Evolutionary conservation across 2,329 filamentous ascomycete genomes (phyloP), one percentile per base, ranked within the genome.

Genomic region (Aspergillus fructus): DNA sequence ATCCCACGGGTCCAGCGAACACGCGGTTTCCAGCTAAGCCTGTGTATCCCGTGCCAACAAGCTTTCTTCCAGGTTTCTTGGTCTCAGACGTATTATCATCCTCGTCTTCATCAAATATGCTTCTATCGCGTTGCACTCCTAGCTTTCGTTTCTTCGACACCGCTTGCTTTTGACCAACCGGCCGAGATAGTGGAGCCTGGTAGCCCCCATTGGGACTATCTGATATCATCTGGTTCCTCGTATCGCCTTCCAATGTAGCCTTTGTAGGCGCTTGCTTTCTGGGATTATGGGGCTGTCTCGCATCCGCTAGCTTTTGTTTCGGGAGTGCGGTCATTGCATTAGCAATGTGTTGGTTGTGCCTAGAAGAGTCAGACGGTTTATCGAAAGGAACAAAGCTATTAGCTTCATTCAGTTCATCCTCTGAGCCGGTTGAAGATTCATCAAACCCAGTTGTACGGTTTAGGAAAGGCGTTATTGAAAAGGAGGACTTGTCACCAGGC

Each of bases 391-490:
- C 52, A 34, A 39, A 57, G 27, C 59, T 54, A 24, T 61, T 59
- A n/a, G 62, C 47, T 41, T 69, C 65, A 50, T 71, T 64, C 27
- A 62, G 56, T 23, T 71, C 66, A 37, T 61, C 58, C n/a, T 66
- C 66, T 24, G 70, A 70, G 40, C 67, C 69, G 34, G 50, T 60
- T 33, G 64, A 65, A 12, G 68, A 66, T 42, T 67, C 66, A 37
- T 77, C 74, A 13, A 88, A 77, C 62, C 80, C 87, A 59, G 81
- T 86, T 24, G 85, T 88, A 50, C 88, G 86, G 73, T 93, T 96
- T 60, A 97, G 80, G 78, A 96, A 97, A 0, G 93, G 93, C 0
- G 93, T 97, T 62, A 97, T 91, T 4, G 92, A 96, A 74, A 97
- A 97, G 3, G 84, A 87, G 0, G 93, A 97, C 74, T 96, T 97